These are phyloP conservation scores for Dissophora ornata DNA, from an alignment of 192 early-diverging fungal species.

Conservation along the genomic window DNA sequence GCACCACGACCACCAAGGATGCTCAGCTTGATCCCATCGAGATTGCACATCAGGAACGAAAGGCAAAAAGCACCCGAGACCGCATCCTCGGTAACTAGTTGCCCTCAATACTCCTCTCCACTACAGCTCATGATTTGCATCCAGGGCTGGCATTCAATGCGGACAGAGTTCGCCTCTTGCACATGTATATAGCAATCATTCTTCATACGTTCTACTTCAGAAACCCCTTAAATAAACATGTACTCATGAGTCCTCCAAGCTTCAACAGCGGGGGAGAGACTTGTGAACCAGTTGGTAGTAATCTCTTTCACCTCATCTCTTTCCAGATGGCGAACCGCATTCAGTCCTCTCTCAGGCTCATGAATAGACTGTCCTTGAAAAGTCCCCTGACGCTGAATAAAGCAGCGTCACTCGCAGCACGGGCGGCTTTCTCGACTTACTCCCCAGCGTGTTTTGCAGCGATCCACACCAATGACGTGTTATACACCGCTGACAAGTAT, in stretches of 20 bases:
- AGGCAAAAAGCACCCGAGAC: conserved; percentile 29
- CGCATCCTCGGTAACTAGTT: conserved; percentile 17
- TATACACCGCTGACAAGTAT: conserved; percentile 57
- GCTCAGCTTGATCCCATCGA: conserved; percentile 23
- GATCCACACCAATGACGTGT: conserved; percentile 6
- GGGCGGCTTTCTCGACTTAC: conserved; percentile 13
- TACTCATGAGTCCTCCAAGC: too few species aligned
- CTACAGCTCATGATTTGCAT: too few species aligned
- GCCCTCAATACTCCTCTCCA: too few species aligned
- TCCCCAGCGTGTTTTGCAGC: conserved; percentile 4
- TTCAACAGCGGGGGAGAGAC: too few species aligned
- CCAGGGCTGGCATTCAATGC: too few species aligned
- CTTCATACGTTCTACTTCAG: too few species aligned
- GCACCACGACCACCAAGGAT: neutral
- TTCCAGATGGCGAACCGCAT: conserved; percentile 14
- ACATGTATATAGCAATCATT: too few species aligned
- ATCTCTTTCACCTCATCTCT: neutral
- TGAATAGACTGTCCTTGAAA: neutral
- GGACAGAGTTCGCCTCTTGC: too few species aligned
- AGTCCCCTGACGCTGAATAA: conserved; percentile 1
- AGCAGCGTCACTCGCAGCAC: neutral
- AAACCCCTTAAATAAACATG: too few species aligned
- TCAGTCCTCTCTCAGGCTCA: neutral
- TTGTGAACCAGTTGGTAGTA: too few species aligned
- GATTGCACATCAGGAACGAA: conserved; percentile 25